Conservation (phyloP, 345 rosid genomes). For the Salix brachista region DNA sequence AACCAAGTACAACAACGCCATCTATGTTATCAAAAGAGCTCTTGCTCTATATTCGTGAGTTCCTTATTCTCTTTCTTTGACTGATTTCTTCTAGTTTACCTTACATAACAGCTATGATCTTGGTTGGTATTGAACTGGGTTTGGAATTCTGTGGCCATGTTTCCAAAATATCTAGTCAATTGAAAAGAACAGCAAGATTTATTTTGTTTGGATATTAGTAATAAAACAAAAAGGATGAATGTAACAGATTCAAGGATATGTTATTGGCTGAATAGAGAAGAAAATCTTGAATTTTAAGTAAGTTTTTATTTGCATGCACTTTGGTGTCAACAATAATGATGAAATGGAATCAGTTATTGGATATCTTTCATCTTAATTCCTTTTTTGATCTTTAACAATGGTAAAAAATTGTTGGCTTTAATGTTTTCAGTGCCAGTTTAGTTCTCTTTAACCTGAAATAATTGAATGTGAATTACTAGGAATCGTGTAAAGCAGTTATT, state of each 20-base stretch:
- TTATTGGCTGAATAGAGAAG: background rate
- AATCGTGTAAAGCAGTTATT: background rate
- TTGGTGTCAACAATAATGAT: background rate
- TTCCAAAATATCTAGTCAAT: background rate
- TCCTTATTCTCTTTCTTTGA: conserved; percentile 12
- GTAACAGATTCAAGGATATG: background rate
- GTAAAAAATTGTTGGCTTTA: background rate
- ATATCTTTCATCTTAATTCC: background rate
- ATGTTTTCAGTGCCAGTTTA: background rate
- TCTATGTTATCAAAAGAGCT: conserved; percentile 80
- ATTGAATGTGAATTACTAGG: background rate
- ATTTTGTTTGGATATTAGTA: no score
- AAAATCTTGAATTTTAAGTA: background rate
- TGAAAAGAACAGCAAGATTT: no score
- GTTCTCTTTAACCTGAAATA: background rate
- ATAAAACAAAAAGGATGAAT: background rate
- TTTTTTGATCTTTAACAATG: background rate
- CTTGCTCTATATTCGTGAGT: conserved; percentile 87
- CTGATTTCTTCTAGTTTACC: background rate
- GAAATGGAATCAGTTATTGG: background rate
- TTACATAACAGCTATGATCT: conserved; percentile 4
- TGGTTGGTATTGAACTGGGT: background rate
- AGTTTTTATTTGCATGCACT: background rate
- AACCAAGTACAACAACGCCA: conserved; percentile 88
- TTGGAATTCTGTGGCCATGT: conserved; percentile 2